A percentile compares a stretch with the other conserved stretches of the same genome.
Conservation (phyloP, 1,284 basidiomycete species). For the Rhodotorula sp. region DNA sequence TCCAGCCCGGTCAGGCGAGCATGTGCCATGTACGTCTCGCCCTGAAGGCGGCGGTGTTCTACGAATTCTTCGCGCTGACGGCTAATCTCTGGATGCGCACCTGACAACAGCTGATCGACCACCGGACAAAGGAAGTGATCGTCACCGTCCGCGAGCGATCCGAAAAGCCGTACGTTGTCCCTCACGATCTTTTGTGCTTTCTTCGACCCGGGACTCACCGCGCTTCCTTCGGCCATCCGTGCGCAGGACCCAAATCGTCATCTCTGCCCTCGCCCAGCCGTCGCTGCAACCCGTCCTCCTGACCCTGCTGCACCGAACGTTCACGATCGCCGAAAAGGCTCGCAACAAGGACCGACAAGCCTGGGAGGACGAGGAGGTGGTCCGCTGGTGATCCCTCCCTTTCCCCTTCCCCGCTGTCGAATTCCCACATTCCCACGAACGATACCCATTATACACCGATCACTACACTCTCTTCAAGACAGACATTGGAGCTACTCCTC, state of each 20-base stretch:
- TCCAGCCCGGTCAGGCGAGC: background rate
- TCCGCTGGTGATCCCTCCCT: slow-evolving; percentile 1
- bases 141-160: slow-evolving; percentile 6
- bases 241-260: slow-evolving; percentile 14
- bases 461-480: background rate
- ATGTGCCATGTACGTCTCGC: background rate
- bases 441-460: background rate
- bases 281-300: slow-evolving; percentile 19
- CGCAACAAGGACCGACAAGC: slow-evolving; percentile 2
- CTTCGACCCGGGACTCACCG: no score
- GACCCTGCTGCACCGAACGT: slow-evolving; percentile 13
- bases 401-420: background rate
- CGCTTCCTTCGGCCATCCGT: no score
- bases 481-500: background rate
- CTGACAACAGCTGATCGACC: slow-evolving; percentile 1
- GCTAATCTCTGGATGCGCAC: background rate
- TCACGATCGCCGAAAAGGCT: background rate
- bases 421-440: background rate
- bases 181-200: no score
- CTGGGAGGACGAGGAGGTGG: slow-evolving; percentile 19
- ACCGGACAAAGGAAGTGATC: slow-evolving; percentile 15
- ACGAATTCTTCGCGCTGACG: background rate
- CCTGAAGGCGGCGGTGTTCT: no score
- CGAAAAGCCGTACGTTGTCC: slow-evolving; percentile 17
- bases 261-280: slow-evolving; percentile 18